Evolutionary conservation across 1,284 basidiomycete species (phyloP).

Genomic region (Somion occarium): DNA sequence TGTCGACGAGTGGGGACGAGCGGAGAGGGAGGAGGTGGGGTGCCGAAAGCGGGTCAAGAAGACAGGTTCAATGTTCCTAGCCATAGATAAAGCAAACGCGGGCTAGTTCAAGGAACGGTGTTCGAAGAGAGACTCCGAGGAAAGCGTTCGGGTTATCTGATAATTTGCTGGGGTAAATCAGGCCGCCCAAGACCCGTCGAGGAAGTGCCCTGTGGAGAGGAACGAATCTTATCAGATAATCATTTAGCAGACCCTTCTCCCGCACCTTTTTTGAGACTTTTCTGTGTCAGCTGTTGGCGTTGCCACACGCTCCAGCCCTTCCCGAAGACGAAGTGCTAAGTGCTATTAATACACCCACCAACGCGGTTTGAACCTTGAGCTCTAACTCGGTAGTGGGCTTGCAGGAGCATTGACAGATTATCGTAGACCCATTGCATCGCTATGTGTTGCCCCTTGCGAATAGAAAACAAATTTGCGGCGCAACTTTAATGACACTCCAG

Average conservation of each 20-base stretch:
- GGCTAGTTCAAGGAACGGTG: not conserved
- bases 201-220: slow-evolving; percentile 3
- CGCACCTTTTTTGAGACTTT: no score
- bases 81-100: slow-evolving; percentile 9
- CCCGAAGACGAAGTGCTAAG: no score
- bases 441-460: no score
- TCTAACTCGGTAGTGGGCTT: no score
- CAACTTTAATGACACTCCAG: no score
- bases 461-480: no score
- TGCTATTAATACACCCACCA: no score
- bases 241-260: not conserved
- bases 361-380: slow-evolving; percentile 1
- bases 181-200: slow-evolving; percentile 8
- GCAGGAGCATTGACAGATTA: no score
- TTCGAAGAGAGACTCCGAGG: not conserved
- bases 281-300: not conserved
- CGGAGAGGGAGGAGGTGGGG: slow-evolving; percentile 12
- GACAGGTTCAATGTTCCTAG: not conserved
- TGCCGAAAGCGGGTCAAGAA: slow-evolving; percentile 12
- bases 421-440: no score
- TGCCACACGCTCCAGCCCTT: not conserved
- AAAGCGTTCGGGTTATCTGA: slow-evolving; percentile 14
- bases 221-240: slow-evolving; percentile 18
- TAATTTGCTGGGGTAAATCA: slow-evolving; percentile 12
- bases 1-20: slow-evolving; percentile 23